Evolutionary conservation across 306 rosid species (phyloP).

Genomic region (Cicer chorassanicum): DNA sequence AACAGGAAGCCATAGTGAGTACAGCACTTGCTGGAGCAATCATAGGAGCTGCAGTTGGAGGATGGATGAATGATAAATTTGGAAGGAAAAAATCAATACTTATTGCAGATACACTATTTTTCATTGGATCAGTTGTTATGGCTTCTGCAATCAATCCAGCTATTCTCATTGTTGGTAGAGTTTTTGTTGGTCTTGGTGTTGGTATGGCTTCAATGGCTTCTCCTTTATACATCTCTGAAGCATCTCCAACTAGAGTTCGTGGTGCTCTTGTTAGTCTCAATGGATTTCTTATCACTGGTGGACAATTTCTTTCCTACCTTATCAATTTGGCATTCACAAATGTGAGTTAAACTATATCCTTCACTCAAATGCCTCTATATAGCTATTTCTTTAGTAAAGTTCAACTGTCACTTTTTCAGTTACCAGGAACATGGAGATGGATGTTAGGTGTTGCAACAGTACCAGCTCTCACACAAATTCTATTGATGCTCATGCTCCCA

Average conservation of each 20-base stretch:
- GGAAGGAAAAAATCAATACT: slow-evolving; percentile 58
- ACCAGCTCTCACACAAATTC: slow-evolving; percentile 60
- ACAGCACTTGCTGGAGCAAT: slow-evolving; percentile 72
- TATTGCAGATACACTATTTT: slow-evolving; percentile 58
- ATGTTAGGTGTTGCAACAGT: slow-evolving; percentile 75
- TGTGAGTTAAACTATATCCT: slow-evolving; percentile 32
- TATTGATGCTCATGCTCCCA: slow-evolving; percentile 61
- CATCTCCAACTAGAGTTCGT: slow-evolving; percentile 68
- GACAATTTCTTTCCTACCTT: slow-evolving; percentile 70
- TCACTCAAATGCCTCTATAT: too few relatives aligned
- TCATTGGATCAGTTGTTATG: slow-evolving; percentile 61
- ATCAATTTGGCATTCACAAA: slow-evolving; percentile 70
- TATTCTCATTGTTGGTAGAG: slow-evolving; percentile 56
- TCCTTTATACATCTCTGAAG: slow-evolving; percentile 72
- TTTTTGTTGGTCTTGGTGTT: slow-evolving; percentile 69
- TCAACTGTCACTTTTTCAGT: slow-evolving; percentile 39
- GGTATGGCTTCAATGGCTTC: slow-evolving; percentile 81
- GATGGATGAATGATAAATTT: slow-evolving; percentile 62
- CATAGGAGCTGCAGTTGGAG: slow-evolving; percentile 69
- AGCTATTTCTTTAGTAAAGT: too few relatives aligned
- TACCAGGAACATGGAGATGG: slow-evolving; percentile 77
- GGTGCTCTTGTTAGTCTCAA: slow-evolving; percentile 77
- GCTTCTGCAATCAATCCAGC: slow-evolving; percentile 47
- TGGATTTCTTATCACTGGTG: slow-evolving; percentile 72
- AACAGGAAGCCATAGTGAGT: slow-evolving; percentile 73